Percentiles rank a stretch among this genome's conserved stretches.
These are phyloP conservation scores for Apophysomyces trapeziformis DNA, from an alignment of 371 early-diverging fungal genomes.

Conservation along the genomic window DNA sequence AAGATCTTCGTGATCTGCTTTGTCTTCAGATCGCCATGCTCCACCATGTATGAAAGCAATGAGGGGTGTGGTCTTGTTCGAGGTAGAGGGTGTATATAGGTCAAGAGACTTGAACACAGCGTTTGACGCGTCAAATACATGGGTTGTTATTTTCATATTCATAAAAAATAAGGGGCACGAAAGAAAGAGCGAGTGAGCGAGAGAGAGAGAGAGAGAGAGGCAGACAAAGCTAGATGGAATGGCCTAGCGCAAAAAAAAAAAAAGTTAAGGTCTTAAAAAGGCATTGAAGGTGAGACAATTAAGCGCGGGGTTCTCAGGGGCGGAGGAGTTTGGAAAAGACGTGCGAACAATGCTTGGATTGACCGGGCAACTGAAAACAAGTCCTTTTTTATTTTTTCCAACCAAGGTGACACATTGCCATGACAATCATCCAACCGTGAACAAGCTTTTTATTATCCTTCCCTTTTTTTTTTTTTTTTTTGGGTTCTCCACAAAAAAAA, in stretches of 20 bases:
- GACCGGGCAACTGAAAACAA: slow-evolving; percentile 16
- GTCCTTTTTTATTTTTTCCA: slow-evolving; percentile 17
- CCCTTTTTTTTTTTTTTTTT: background rate
- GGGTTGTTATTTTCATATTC: background rate
- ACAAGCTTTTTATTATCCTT: background rate
- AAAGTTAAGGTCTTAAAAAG: background rate
- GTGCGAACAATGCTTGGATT: background rate
- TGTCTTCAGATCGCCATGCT: slow-evolving; percentile 83
- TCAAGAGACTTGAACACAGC: slow-evolving; percentile 27
- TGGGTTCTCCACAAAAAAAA: background rate
- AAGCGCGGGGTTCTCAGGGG: slow-evolving; percentile 7
- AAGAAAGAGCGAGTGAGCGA: background rate
- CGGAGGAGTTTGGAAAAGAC: background rate
- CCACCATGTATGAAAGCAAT: slow-evolving; percentile 83
- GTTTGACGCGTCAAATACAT: slow-evolving; percentile 14
- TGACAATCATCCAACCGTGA: background rate
- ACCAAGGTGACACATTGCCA: no score
- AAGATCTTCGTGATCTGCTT: slow-evolving; percentile 57
- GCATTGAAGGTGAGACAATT: background rate
- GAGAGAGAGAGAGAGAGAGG: slow-evolving; percentile 2
- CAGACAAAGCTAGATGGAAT: background rate
- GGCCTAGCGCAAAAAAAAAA: no score
- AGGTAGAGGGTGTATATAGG: slow-evolving; percentile 27
- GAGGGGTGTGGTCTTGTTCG: slow-evolving; percentile 40
- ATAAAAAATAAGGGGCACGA: background rate